Conservation (phyloP, 768 basidiomycete genomes). For the Lactarius evosmus region DNA sequence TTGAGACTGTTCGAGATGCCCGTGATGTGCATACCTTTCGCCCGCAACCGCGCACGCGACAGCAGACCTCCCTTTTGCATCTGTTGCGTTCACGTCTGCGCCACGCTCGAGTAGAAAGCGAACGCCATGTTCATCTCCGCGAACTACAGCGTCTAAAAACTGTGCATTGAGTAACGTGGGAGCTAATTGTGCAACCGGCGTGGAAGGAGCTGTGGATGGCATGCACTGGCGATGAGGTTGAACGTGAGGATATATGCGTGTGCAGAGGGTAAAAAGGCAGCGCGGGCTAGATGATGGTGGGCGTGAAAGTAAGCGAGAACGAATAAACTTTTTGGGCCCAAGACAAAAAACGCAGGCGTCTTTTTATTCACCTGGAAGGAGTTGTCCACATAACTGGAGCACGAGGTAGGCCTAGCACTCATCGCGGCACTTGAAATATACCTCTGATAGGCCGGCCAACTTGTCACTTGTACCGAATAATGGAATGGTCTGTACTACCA, state of each 20-base stretch:
- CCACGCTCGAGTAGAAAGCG: conserved; percentile 52
- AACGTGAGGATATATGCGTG: conserved; percentile 4
- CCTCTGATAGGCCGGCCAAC: background rate
- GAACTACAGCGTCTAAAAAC: conserved; percentile 45
- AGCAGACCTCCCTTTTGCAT: conserved; percentile 56
- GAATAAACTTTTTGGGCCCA: background rate
- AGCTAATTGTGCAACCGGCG: background rate
- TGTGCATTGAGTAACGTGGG: conserved; percentile 14
- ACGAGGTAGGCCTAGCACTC: conserved; percentile 4
- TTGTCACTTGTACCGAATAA: conserved; percentile 1
- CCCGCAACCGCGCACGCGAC: conserved; percentile 71
- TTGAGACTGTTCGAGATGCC: background rate
- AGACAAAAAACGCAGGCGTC: conserved; percentile 16
- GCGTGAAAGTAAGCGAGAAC: conserved; percentile 13
- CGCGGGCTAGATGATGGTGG: conserved; percentile 9
- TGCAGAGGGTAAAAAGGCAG: background rate
- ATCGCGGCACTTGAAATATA: background rate
- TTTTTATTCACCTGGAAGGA: conserved; percentile 12
- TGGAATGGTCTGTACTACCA: background rate
- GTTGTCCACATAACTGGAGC: conserved; percentile 12
- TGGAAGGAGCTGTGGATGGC: conserved; percentile 14
- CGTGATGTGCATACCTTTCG: conserved; percentile 50
- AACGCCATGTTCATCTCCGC: conserved; percentile 54
- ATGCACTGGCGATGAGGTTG: conserved; percentile 8
- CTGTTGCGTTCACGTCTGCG: conserved; percentile 66